Evolutionary conservation across 2,329 filamentous ascomycete species (phyloP).

Genomic region (Aureobasidium sp.): DNA sequence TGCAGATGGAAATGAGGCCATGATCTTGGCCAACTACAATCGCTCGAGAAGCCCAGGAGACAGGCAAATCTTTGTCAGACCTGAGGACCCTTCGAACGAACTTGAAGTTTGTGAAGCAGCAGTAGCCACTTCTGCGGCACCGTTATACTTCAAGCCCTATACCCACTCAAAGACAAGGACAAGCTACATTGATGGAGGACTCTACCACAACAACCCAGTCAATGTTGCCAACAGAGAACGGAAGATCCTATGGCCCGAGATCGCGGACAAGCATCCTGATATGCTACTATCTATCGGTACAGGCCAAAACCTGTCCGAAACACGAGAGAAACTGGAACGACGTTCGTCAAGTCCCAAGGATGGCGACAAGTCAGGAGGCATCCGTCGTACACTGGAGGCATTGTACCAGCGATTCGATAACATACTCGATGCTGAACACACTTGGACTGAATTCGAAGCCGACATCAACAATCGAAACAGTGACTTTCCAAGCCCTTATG

Average conservation of each 20-base stretch:
- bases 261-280: constrained; percentile 21
- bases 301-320: constrained; percentile 23
- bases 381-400: background rate
- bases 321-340: background rate
- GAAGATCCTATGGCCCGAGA: constrained; percentile 27
- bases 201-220: constrained; percentile 44
- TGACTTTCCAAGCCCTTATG: constrained; percentile 18
- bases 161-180: constrained; percentile 38
- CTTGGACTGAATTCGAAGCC: constrained; percentile 26
- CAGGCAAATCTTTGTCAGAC: constrained; percentile 28
- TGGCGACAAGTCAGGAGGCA: background rate
- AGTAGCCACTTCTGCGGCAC: no score
- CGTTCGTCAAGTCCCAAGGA: background rate
- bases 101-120: no score
- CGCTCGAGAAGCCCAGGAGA: constrained; percentile 22
- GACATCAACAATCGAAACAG: constrained; percentile 14
- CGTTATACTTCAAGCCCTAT: constrained; percentile 22
- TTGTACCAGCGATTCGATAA: constrained; percentile 22
- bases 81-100: no score
- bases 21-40: constrained; percentile 11
- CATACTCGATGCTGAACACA: constrained; percentile 27
- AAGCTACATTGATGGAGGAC: constrained; percentile 41
- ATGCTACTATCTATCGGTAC: constrained; percentile 27
- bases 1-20: no score
- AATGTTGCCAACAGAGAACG: constrained; percentile 40